Conservation (phyloP, 805 yeast species). For the Spathaspora hagerdaliae region DNA sequence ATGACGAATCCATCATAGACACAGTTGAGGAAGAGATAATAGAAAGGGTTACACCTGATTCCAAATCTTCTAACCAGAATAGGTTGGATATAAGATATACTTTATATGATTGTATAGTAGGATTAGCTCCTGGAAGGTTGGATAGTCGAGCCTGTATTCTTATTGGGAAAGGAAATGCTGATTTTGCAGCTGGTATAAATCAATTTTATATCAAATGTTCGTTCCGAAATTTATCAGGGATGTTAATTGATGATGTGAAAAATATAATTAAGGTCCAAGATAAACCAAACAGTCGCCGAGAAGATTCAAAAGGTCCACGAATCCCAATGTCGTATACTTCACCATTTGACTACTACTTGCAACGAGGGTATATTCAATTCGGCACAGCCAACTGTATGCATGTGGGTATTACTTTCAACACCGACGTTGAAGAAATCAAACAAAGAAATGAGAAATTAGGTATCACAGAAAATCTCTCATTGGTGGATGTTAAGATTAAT, state of each 20-base stretch:
- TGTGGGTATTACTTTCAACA: slow-evolving; percentile 27
- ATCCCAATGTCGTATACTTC: slow-evolving; percentile 12
- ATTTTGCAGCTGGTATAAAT: slow-evolving; percentile 32
- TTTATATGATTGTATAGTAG: slow-evolving; percentile 53
- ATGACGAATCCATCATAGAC: slow-evolving; percentile 7
- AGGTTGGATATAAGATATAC: slow-evolving; percentile 27
- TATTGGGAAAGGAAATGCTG: slow-evolving; percentile 52
- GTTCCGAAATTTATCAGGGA: slow-evolving; percentile 45
- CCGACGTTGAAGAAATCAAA: slow-evolving; percentile 17
- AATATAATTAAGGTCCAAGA: slow-evolving; percentile 6
- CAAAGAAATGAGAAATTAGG: slow-evolving; percentile 15
- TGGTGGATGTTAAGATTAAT: slow-evolving; percentile 43
- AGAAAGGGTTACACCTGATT: slow-evolving; percentile 8
- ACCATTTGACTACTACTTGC: slow-evolving; percentile 34
- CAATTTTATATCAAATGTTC: slow-evolving; percentile 40
- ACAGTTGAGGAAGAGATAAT: slow-evolving; percentile 10
- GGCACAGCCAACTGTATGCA: slow-evolving; percentile 42
- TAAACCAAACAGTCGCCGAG: not conserved
- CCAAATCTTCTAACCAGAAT: slow-evolving; percentile 7
- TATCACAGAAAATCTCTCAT: slow-evolving; percentile 18
- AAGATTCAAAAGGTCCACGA: not conserved
- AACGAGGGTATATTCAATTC: slow-evolving; percentile 51
- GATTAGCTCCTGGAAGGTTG: slow-evolving; percentile 61
- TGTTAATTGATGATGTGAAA: slow-evolving; percentile 60
- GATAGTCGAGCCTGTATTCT: slow-evolving; percentile 49